phyloP scores from a whole-genome alignment of 345 rosid genomes.

The Anacardium occidentale region DNA sequence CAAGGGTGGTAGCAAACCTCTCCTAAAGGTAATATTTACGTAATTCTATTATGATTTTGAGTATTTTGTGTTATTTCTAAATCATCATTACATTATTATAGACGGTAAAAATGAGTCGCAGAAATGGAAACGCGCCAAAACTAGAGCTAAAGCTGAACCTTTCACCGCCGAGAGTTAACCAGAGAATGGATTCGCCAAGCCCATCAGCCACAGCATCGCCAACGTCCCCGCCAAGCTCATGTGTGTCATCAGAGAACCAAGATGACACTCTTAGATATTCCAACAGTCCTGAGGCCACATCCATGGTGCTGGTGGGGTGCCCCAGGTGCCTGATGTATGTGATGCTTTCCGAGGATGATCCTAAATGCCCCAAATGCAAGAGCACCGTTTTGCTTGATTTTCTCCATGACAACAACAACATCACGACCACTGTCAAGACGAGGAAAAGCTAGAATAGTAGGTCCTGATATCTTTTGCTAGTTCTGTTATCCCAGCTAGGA shows the following conservation, averaged over 20 bases:
- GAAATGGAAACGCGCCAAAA: slow-evolving; percentile 61
- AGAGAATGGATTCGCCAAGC: slow-evolving; percentile 54
- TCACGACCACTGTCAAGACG: slow-evolving; percentile 15
- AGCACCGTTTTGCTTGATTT: slow-evolving; percentile 87
- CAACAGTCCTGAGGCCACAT: slow-evolving; percentile 84
- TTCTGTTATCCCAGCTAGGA: slow-evolving; percentile 20
- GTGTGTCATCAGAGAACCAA: slow-evolving; percentile 80
- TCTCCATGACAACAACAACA: slow-evolving; percentile 44
- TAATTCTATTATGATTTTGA: too few relatives aligned
- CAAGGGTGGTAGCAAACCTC: not conserved
- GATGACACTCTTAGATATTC: slow-evolving; percentile 46
- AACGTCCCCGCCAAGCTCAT: slow-evolving; percentile 86
- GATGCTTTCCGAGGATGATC: slow-evolving; percentile 81
- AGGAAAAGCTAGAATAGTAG: slow-evolving; percentile 34
- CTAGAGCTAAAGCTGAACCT: slow-evolving; percentile 89
- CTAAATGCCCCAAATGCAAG: slow-evolving; percentile 88
- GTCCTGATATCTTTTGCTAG: not conserved
- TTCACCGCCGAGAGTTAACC: slow-evolving; percentile 65
- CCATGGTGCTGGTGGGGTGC: slow-evolving; percentile 93
- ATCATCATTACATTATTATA: not conserved
- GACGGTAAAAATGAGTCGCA: slow-evolving; percentile 59
- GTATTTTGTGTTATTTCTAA: not conserved
- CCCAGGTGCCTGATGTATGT: slow-evolving; percentile 92
- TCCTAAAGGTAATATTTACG: too few relatives aligned
- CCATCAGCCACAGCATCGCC: slow-evolving; percentile 70